A percentile compares a stretch with the other conserved stretches of the same genome.
Evolutionary conservation across 208 protist genomes (phyloP).

Genomic region (Leishmania aethiopica): DNA sequence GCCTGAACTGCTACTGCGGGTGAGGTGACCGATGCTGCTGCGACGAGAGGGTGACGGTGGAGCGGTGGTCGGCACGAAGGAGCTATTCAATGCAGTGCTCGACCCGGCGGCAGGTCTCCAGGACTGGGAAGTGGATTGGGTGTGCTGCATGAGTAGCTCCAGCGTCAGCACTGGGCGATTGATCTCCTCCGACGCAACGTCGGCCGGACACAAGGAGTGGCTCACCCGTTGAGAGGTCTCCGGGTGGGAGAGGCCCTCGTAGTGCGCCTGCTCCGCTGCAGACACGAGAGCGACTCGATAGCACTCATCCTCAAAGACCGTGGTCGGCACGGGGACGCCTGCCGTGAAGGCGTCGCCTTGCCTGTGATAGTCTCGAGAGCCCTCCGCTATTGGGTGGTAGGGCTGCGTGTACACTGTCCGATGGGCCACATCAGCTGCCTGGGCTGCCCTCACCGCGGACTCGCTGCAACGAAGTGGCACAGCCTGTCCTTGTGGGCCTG

Average conservation of each 20-base stretch:
- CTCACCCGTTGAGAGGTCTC: background rate
- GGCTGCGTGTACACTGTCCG: constrained; percentile 27
- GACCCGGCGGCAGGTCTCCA: constrained; percentile 3
- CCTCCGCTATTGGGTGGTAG: constrained; percentile 11
- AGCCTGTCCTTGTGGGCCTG: background rate
- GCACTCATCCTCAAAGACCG: constrained; percentile 34
- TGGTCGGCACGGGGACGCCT: constrained; percentile 7
- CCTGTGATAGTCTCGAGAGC: background rate
- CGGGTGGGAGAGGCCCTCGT: background rate
- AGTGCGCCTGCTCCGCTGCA: background rate
- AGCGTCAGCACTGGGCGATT: constrained; percentile 24
- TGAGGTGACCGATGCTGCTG: constrained; percentile 11
- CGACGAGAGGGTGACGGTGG: constrained; percentile 1
- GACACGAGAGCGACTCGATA: constrained; percentile 29
- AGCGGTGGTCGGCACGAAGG: background rate
- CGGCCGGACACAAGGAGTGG: background rate
- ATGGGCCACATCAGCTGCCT: constrained; percentile 14
- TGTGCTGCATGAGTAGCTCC: constrained; percentile 35
- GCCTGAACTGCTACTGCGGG: background rate
- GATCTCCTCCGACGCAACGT: background rate
- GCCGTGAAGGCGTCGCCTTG: constrained; percentile 7
- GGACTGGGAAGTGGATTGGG: constrained; percentile 15
- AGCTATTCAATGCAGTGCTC: background rate
- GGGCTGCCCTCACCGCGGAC: background rate
- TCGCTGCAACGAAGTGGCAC: background rate